Percentiles rank a stretch among this genome's conserved stretches.
Evolutionary conservation across 2,329 filamentous ascomycete genomes (phyloP).

Genomic region (Dichotomopilus funicola): DNA sequence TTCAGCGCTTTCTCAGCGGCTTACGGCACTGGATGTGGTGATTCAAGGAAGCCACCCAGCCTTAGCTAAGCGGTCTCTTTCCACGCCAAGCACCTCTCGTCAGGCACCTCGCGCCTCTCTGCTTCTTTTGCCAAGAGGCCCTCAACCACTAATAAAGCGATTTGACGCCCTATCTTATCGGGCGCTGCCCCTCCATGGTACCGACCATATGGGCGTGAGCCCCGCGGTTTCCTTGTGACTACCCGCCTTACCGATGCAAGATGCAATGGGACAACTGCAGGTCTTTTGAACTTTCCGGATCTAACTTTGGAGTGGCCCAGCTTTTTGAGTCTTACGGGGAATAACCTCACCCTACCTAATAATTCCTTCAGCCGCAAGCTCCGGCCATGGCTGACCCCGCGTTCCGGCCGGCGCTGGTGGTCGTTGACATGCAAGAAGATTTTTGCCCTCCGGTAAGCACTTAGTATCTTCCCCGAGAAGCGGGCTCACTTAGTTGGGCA

Average conservation of each 20-base stretch:
- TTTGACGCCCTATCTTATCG: constrained; percentile 10
- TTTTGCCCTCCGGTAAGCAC: constrained; percentile 77
- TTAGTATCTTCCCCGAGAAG: no score
- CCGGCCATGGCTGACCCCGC: constrained; percentile 9
- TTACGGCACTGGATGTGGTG: background rate
- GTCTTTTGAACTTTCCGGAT: background rate
- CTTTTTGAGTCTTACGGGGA: no score
- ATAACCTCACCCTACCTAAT: no score
- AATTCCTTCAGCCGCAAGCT: background rate
- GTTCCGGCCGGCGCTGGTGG: constrained; percentile 51
- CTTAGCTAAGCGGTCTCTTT: background rate
- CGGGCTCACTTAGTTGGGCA: no score
- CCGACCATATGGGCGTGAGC: background rate
- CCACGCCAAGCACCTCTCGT: background rate
- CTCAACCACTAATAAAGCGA: no score
- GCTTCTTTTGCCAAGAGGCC: constrained; percentile 3
- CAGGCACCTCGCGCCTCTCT: background rate
- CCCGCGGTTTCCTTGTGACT: background rate
- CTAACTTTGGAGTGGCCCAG: no score
- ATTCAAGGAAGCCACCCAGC: background rate
- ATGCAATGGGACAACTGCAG: background rate
- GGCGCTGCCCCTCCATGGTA: constrained; percentile 3
- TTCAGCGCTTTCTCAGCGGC: constrained; percentile 1
- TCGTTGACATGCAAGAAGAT: constrained; percentile 90
- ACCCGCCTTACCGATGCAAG: background rate